Percentiles rank a stretch among this genome's conserved stretches.
Conservation (phyloP, 2,329 filamentous ascomycete species). For the Pseudogymnoascus sp. region DNA sequence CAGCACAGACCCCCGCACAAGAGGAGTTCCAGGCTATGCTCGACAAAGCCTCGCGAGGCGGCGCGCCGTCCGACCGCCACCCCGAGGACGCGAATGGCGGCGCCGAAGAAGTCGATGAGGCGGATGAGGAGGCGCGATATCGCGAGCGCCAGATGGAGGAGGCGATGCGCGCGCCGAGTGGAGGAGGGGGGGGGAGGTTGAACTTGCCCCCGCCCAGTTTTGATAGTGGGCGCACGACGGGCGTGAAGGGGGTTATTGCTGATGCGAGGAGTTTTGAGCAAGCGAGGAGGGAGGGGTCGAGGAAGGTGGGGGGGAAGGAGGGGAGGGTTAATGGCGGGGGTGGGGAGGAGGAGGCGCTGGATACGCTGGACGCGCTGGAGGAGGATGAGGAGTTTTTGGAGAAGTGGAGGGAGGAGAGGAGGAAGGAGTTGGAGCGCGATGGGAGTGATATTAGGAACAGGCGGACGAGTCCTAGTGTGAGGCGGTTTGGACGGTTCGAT, state of each 20-base stretch:
- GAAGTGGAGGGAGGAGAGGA: slow-evolving; percentile 73
- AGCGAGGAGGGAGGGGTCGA: slow-evolving; percentile 37
- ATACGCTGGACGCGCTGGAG: slow-evolving; percentile 28
- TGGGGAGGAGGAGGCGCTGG: slow-evolving; percentile 34
- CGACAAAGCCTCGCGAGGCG: slow-evolving; percentile 39
- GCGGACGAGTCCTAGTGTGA: slow-evolving; percentile 66
- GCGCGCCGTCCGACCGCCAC: slow-evolving; percentile 31
- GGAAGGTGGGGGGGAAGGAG: slow-evolving; percentile 34
- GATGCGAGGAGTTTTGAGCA: slow-evolving; percentile 71
- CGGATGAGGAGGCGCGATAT: slow-evolving; percentile 36
- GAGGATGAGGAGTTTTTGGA: slow-evolving; percentile 78
- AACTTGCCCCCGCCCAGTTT: slow-evolving; percentile 53
- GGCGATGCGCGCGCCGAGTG: slow-evolving; percentile 55
- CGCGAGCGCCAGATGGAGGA: slow-evolving; percentile 43
- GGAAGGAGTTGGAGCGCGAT: slow-evolving; percentile 66
- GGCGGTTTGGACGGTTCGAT: slow-evolving; percentile 70
- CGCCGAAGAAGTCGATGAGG: slow-evolving; percentile 46
- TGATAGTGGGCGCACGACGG: slow-evolving; percentile 63
- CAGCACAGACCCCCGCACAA: slow-evolving; percentile 47
- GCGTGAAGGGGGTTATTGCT: slow-evolving; percentile 80
- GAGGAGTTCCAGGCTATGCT: slow-evolving; percentile 59
- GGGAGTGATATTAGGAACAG: slow-evolving; percentile 50
- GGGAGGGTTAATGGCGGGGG: slow-evolving; percentile 28
- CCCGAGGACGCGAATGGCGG: slow-evolving; percentile 50
- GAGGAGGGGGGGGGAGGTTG: slow-evolving; percentile 59